A percentile compares a stretch with the other conserved stretches of the same genome.
phyloP scores from a whole-genome alignment of 2,329 filamentous ascomycete species.

The Dothideomycetes sp. region DNA sequence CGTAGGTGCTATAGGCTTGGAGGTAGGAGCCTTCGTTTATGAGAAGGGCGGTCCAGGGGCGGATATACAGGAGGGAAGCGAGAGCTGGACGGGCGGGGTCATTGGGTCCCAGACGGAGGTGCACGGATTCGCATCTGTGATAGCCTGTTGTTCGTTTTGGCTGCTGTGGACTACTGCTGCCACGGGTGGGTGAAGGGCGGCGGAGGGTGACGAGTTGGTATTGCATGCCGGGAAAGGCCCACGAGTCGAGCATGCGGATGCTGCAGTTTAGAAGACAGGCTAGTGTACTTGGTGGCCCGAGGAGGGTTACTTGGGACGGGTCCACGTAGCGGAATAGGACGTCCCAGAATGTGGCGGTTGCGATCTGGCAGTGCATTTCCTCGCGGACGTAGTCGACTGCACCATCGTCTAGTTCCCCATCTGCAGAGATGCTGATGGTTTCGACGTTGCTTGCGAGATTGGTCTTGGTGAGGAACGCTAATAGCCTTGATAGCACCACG shows the following conservation, averaged over 20 bases:
- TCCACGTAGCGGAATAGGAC: constrained; percentile 14
- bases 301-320: constrained; percentile 23
- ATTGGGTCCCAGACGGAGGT: constrained; percentile 1
- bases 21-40: constrained; percentile 69
- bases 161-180: background rate
- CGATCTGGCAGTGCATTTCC: constrained; percentile 5
- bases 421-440: background rate
- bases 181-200: background rate
- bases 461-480: background rate
- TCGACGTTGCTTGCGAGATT: constrained; percentile 1
- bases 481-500: background rate
- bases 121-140: background rate
- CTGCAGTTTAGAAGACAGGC: constrained; percentile 48
- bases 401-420: constrained; percentile 4
- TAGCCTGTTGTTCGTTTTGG: background rate
- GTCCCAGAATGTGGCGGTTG: constrained; percentile 6
- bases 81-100: constrained; percentile 3
- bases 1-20: constrained; percentile 59
- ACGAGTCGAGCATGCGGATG: constrained; percentile 36
- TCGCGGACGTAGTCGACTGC: constrained; percentile 5
- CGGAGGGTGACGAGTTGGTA: constrained; percentile 19
- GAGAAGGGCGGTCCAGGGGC: constrained; percentile 52
- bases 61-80: constrained; percentile 41
- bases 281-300: constrained; percentile 51
- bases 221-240: constrained; percentile 21